Evolutionary conservation across 129 eudicot species (phyloP).

Genomic region (sunflower (Helianthus annuus)): HanXRQr2.0-SUNRISE NC_035433.2:135590917-135591416

Average conservation of each 20-base stretch:
- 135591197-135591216: constrained; percentile 16
- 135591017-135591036: constrained; percentile 3
- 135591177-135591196: constrained; percentile 23
- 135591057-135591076: background rate
- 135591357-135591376: background rate
- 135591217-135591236: background rate
- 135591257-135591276: background rate
- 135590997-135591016: background rate
- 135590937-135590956: constrained; percentile 49
- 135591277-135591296: too few relatives aligned
- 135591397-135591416: background rate
- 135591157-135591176: constrained; percentile 10
- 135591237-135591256: background rate
- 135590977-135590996: constrained; percentile 29
- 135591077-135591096: constrained; percentile 17
- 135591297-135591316: background rate
- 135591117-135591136: constrained; percentile 36
- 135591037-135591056: constrained; percentile 15
- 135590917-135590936: constrained; percentile 69
- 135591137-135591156: constrained; percentile 39
- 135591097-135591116: constrained; percentile 34
- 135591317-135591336: background rate
- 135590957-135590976: constrained; percentile 73
- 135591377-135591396: background rate
- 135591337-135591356: background rate